Percentiles rank a stretch among this genome's conserved stretches.
Evolutionary conservation across 1,284 basidiomycete genomes (phyloP).

Genomic region (Cryptococcus depauperatus): DNA sequence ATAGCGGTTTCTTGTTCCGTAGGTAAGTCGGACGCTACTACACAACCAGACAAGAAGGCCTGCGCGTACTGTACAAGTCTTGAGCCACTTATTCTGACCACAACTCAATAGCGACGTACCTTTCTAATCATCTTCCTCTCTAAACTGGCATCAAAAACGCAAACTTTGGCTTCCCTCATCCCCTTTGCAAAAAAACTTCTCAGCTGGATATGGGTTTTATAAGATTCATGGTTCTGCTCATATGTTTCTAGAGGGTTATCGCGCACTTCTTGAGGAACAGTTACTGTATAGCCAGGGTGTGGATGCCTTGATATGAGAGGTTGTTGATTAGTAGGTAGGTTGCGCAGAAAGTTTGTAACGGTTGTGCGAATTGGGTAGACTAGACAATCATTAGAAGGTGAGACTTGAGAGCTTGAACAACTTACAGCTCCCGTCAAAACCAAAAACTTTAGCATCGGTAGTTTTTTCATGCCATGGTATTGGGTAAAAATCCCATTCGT

Average conservation of each 20-base stretch:
- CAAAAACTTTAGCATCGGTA: conserved; percentile 39
- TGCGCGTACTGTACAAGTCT: conserved; percentile 33
- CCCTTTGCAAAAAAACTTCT: conserved; percentile 39
- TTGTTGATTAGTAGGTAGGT: conserved; percentile 3
- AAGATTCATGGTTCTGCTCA: conserved; percentile 26
- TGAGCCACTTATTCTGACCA: not conserved
- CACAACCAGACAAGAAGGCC: conserved; percentile 41
- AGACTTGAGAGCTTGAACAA: too few species aligned
- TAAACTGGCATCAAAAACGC: conserved; percentile 44
- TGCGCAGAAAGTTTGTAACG: conserved; percentile 23
- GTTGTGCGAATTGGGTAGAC: conserved; percentile 45
- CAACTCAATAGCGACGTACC: conserved; percentile 18
- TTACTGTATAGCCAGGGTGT: conserved; percentile 41
- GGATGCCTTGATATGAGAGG: conserved; percentile 27
- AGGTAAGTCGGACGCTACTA: conserved; percentile 41
- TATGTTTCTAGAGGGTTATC: conserved; percentile 38
- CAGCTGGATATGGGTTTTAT: conserved; percentile 28
- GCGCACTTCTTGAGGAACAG: conserved; percentile 19
- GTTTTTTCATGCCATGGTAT: conserved; percentile 31
- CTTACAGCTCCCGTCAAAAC: conserved; percentile 40
- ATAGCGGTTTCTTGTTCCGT: conserved; percentile 42
- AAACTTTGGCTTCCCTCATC: conserved; percentile 41
- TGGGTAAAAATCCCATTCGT: conserved; percentile 45
- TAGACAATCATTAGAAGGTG: too few species aligned
- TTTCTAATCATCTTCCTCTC: conserved; percentile 45